Evolutionary conservation across 2,329 filamentous ascomycete species (phyloP), one percentile per base, ranked within the genome.

Genomic region (Exutisphaerella laricina): DNA sequence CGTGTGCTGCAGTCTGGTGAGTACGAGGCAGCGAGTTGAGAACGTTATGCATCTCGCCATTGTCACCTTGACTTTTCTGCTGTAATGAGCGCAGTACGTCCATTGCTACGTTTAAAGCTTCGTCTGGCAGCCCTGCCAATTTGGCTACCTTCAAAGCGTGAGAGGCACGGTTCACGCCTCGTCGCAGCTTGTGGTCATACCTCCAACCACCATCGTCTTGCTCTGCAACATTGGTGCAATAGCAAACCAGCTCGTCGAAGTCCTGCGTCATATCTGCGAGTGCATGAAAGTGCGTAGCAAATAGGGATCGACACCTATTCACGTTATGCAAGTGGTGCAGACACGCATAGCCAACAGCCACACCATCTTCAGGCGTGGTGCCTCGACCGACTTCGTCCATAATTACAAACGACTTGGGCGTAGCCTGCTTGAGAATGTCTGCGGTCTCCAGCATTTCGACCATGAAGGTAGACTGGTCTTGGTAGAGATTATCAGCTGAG

Each of bases 381-480:
- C 92, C 92, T 35, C 92, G 77, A 1, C 92, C 92, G 26, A 98
- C 86, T 70, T 98, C 92, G 64, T 98, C 92, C 90, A 98, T 97
- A 64, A 98, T 90, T 48, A 74, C 90, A 57, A 98, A 94, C 0
- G 85, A 92, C 17, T 83, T 77, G 1, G 80, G 69, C 1, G 90
- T 97, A 0, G 92, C 90, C 53, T 85, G 76, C 48, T 84, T 85
- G 39, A 98, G 74, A 40, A 98, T 98, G 18, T 84, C 77, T 1
- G 90, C 89, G 14, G 92, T 95, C 67, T 98, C 92, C 2, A 96
- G 76, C 92, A 98, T 98, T 69, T 98, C 92, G 1, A 97, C 88
- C 92, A 98, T 97, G 66, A 98, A 98, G 0, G 94, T 98, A 40
- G 88, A 95, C 65, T 97, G 89, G 68, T 95, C 85, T 38, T 81